Conservation (phyloP, 257 asterid genomes). For the Nicotiana attenuata region DNA sequence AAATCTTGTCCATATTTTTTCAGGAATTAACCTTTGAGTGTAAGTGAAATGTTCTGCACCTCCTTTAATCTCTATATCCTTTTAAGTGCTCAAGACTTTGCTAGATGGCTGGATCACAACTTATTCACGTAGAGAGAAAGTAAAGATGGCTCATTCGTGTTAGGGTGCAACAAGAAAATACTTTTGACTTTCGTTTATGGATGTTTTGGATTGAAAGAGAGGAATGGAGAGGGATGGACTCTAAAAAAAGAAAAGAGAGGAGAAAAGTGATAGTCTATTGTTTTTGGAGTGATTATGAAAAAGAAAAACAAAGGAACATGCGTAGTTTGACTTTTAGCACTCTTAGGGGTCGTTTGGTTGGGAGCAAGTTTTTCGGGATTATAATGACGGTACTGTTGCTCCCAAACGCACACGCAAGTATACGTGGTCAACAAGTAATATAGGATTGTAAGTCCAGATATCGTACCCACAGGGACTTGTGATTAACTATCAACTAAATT, state of each 20-base stretch:
- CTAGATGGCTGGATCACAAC: neutral
- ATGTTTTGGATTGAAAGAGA: neutral
- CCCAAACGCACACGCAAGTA: too few species aligned
- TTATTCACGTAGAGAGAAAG: neutral
- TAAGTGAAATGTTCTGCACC: neutral
- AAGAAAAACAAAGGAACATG: neutral
- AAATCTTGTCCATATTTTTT: neutral
- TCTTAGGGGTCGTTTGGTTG: neutral
- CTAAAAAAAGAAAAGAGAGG: neutral
- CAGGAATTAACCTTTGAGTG: neutral
- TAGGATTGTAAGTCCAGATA: too few species aligned
- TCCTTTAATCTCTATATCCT: neutral
- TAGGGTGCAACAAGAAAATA: neutral
- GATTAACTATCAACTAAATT: too few species aligned
- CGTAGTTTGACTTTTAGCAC: neutral
- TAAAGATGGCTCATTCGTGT: neutral
- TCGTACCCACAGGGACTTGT: too few species aligned
- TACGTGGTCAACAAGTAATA: too few species aligned
- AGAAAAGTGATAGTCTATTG: neutral
- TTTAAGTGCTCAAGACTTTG: neutral
- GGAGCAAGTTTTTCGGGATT: too few species aligned
- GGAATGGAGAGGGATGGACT: neutral
- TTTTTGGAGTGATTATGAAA: neutral
- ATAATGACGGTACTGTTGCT: too few species aligned
- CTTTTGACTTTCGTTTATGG: neutral